These are phyloP conservation scores for Pseudodiploospora longispora DNA, from an alignment of 2,329 filamentous ascomycete genomes.

Conservation along the genomic window DNA sequence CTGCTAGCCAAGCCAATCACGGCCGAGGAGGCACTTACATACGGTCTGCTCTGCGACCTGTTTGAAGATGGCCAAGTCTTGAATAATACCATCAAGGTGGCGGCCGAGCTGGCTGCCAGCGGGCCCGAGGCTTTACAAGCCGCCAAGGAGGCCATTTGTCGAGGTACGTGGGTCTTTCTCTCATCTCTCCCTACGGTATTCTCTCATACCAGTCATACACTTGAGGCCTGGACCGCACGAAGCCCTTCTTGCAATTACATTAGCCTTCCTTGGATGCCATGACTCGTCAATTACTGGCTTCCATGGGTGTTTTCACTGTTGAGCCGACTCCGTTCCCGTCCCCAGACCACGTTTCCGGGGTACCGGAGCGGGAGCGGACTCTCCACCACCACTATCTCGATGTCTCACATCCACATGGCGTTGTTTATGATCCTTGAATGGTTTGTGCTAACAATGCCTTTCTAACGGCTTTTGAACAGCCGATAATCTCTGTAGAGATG, in stretches of 20 bases:
- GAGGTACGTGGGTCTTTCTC: constrained; percentile 13
- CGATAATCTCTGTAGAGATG: constrained; percentile 19
- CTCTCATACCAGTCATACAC: neutral
- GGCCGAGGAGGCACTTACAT: constrained; percentile 16
- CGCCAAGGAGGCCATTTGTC: constrained; percentile 22
- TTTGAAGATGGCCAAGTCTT: constrained; percentile 18
- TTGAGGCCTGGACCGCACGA: too few species aligned
- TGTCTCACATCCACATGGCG: too few species aligned
- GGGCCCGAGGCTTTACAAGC: constrained; percentile 18
- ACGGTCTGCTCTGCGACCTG: constrained; percentile 18
- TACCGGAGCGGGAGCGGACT: too few species aligned
- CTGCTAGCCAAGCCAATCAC: constrained; percentile 19
- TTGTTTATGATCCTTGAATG: neutral
- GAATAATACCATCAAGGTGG: constrained; percentile 15
- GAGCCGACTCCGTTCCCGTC: too few species aligned
- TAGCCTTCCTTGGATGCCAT: too few species aligned
- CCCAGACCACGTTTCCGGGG: too few species aligned
- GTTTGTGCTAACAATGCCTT: neutral
- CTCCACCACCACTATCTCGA: too few species aligned
- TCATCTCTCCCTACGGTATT: neutral
- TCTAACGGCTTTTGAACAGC: constrained; percentile 7
- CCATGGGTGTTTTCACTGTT: too few species aligned
- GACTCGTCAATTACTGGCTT: too few species aligned
- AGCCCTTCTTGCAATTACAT: too few species aligned
- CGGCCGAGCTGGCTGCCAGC: constrained; percentile 15